These are phyloP conservation scores for Bjerkandera adusta DNA, from an alignment of 1,284 basidiomycete genomes.

Conservation along the genomic window DNA sequence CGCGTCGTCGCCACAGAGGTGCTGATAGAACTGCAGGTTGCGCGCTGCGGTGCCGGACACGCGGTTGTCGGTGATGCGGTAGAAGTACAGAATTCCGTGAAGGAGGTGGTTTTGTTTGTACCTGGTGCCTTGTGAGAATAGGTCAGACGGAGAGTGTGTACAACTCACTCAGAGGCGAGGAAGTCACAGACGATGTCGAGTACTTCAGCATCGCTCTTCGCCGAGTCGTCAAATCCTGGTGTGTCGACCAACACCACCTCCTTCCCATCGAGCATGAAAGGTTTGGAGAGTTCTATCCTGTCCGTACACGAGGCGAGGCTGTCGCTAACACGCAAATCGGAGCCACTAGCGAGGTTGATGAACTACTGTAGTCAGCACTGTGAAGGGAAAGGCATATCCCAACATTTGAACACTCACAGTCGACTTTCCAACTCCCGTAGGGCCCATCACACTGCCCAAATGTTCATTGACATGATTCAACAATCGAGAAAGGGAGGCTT, in stretches of 20 bases:
- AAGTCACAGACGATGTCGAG: constrained; percentile 17
- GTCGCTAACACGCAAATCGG: constrained; percentile 16
- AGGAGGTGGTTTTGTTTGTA: constrained; percentile 10
- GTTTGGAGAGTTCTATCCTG: constrained; percentile 12
- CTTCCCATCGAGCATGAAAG: constrained; percentile 24
- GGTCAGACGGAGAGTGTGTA: not conserved
- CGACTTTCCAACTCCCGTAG: constrained; percentile 24
- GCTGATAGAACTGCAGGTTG: constrained; percentile 17
- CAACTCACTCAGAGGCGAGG: constrained; percentile 13
- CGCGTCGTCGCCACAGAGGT: constrained; percentile 16
- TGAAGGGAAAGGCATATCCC: not conserved
- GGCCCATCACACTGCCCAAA: constrained; percentile 18
- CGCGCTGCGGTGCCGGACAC: constrained; percentile 16
- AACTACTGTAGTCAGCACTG: constrained; percentile 15
- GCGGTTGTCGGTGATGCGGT: constrained; percentile 21
- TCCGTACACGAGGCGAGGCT: constrained; percentile 20
- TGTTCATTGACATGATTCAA: not conserved
- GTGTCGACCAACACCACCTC: constrained; percentile 32
- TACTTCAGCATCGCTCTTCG: constrained; percentile 30
- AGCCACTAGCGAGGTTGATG: constrained; percentile 22
- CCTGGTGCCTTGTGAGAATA: constrained; percentile 1
- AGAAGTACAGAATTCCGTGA: constrained; percentile 19
- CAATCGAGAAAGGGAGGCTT: not conserved
- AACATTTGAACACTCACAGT: constrained; percentile 14
- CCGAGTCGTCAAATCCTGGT: constrained; percentile 37